Base-by-base conservation (phyloP, 2,329 filamentous ascomycete species). In the Cordyceps javanica region DNA sequence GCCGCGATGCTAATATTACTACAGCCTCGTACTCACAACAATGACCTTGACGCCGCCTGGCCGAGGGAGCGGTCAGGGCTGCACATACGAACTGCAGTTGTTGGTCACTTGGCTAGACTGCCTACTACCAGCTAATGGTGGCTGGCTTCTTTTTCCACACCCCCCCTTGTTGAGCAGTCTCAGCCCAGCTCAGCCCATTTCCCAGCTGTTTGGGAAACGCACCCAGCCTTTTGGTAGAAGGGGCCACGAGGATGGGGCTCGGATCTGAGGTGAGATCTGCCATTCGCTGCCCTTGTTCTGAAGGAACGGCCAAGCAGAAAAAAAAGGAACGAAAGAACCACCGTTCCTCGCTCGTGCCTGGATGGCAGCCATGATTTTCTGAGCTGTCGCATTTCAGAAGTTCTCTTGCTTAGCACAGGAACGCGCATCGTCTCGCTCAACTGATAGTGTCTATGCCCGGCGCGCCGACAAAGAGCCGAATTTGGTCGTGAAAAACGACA, bases 261-360 rank as follows among this genome's bases (percentile, higher is more conserved):
- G 41, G 52, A 55, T 55, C 52, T 55, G 52, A 55, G 41, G 52
- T 55, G 52, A 45, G 52, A 55, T 55, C 52, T 55, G 28, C 28
- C 52, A 46, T 55, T 55, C 30, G 41, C 21, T 45, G 13, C 52
- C 52, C 52, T 55, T 45, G 39, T 28, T 26, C 3, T 13, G 9
- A 28, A 21, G 26, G 41, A 55, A 28, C 8, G 8, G 34, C 19
- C 38, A 44, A 23, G n/a, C 10, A 54, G 50, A 21, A 23, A 42
- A 19, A 42, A 42, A 42, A 44, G 21, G 14, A 34, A 21, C 19
- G n/a, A 25, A 46, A 46, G 32, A 45, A 55, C 21, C 30, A 41
- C 7, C 16, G 34, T 39, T 16, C 46, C 45, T 28, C 13, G 19
- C 25, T 16, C 32, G 50, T 53, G 38, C 39, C 38, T 53, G 39